A percentile compares a stretch with the other conserved stretches of the same genome.
These are phyloP conservation scores for Pichia sp. DNA, from an alignment of 1,139 yeast genomes.

Conservation along the genomic window DNA sequence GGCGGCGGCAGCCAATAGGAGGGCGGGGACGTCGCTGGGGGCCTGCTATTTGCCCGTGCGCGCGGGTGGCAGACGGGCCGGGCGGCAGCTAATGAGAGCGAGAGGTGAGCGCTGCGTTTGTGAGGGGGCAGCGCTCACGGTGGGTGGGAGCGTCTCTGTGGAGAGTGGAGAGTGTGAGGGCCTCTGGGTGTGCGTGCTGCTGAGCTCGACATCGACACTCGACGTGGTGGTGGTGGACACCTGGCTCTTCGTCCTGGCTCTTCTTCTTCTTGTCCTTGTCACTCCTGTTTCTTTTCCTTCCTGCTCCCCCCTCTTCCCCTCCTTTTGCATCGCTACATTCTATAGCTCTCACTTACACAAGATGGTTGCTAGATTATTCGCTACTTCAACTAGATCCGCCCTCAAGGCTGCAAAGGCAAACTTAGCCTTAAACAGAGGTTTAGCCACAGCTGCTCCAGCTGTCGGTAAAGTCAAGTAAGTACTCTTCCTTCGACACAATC, in stretches of 20 bases:
- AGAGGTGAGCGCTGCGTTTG: no score
- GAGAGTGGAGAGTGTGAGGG: no score
- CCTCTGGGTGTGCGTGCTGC: no score
- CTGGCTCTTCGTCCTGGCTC: no score
- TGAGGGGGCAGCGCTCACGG: no score
- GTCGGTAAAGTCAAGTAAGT: conserved; percentile 92
- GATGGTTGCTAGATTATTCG: conserved; percentile 74
- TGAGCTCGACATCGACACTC: no score
- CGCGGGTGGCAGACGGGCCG: neutral
- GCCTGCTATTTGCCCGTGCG: conserved; percentile 3
- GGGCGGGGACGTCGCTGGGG: no score
- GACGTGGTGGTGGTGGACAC: no score
- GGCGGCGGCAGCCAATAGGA: conserved; percentile 10
- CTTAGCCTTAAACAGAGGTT: conserved; percentile 71
- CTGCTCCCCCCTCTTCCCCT: neutral
- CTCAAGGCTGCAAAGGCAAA: conserved; percentile 88
- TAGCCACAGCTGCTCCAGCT: conserved; percentile 84
- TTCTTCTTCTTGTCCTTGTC: neutral
- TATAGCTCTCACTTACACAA: conserved; percentile 22
- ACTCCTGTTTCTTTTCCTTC: neutral
- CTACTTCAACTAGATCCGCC: conserved; percentile 88
- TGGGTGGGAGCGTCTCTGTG: no score
- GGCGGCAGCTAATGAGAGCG: conserved; percentile 1
- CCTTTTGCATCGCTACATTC: conserved; percentile 7
- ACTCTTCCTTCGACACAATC: neutral